phyloP scores from a whole-genome alignment of 129 eudicot genomes.

The Dittrichia graveolens region DNA sequence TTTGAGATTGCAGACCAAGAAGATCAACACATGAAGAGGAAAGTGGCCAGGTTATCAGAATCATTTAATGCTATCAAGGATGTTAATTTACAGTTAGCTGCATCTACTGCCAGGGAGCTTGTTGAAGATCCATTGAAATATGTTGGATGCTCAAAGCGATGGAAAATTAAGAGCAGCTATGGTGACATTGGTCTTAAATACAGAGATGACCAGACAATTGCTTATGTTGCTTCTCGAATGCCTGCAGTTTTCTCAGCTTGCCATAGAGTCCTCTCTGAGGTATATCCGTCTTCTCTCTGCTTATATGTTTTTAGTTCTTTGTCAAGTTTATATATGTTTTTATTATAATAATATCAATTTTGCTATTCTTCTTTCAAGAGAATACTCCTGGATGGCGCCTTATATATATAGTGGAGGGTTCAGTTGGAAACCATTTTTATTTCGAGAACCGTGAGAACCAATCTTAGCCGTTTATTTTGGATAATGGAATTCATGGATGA shows the following conservation, averaged over 20 bases:
- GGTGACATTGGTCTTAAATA: conserved; percentile 81
- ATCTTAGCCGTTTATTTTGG: too few species aligned
- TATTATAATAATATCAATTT: not conserved
- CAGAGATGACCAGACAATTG: conserved; percentile 74
- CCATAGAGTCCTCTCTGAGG: conserved; percentile 83
- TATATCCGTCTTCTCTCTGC: conserved; percentile 17
- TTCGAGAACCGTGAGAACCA: too few species aligned
- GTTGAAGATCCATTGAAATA: conserved; percentile 73
- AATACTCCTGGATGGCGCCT: conserved; percentile 1
- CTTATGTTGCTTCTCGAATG: conserved; percentile 95
- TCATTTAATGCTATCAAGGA: conserved; percentile 71
- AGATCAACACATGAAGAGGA: conserved; percentile 72
- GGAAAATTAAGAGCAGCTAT: conserved; percentile 75
- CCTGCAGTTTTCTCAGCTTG: conserved; percentile 93
- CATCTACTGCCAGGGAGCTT: conserved; percentile 69
- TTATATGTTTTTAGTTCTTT: not conserved
- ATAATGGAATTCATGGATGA: too few species aligned
- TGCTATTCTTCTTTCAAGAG: not conserved
- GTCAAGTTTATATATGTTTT: conserved; percentile 6
- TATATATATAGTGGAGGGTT: too few species aligned
- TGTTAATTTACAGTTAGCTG: conserved; percentile 59
- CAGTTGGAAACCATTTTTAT: too few species aligned
- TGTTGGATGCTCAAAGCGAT: conserved; percentile 64
- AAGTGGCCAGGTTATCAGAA: conserved; percentile 72
- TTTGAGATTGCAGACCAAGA: conserved; percentile 61